Percentiles rank a stretch among this genome's conserved stretches.
phyloP scores from a whole-genome alignment of 805 yeast species.

The Ogataea populi-albae region DNA sequence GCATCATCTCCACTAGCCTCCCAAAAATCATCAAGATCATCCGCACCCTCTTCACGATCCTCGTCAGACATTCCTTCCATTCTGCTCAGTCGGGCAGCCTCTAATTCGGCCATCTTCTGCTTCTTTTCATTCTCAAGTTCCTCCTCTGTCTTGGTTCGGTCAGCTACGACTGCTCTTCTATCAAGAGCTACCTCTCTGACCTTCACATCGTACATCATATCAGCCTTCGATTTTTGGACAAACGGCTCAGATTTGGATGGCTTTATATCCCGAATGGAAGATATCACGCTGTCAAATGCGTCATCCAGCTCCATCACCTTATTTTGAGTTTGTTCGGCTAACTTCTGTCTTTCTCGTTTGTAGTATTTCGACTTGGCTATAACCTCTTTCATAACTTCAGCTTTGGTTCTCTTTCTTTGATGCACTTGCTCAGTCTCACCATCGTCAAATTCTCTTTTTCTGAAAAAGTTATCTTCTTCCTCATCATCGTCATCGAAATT shows the following conservation, averaged over 20 bases:
- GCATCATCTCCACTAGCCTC: constrained; percentile 46
- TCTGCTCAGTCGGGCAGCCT: constrained; percentile 65
- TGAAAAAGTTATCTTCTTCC: constrained; percentile 42
- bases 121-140: constrained; percentile 60
- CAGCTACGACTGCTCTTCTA: constrained; percentile 76
- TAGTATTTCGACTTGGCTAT: constrained; percentile 79
- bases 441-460: constrained; percentile 32
- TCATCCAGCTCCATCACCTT: constrained; percentile 69
- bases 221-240: constrained; percentile 41
- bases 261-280: constrained; percentile 28
- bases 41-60: constrained; percentile 55
- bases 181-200: constrained; percentile 67
- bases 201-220: constrained; percentile 57
- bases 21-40: constrained; percentile 74
- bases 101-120: constrained; percentile 59
- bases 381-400: constrained; percentile 82
- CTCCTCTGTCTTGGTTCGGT: constrained; percentile 75
- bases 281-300: constrained; percentile 66
- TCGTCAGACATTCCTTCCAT: constrained; percentile 56
- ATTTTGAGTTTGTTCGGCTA: constrained; percentile 57
- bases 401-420: constrained; percentile 67
- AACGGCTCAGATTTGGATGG: constrained; percentile 22
- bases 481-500: constrained; percentile 42
- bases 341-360: constrained; percentile 70
- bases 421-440: constrained; percentile 39